Percentiles rank a stretch among this genome's conserved stretches.
phyloP scores from a whole-genome alignment of 2,329 filamentous ascomycete genomes.

The Neophaeococcomyces aloes region DNA sequence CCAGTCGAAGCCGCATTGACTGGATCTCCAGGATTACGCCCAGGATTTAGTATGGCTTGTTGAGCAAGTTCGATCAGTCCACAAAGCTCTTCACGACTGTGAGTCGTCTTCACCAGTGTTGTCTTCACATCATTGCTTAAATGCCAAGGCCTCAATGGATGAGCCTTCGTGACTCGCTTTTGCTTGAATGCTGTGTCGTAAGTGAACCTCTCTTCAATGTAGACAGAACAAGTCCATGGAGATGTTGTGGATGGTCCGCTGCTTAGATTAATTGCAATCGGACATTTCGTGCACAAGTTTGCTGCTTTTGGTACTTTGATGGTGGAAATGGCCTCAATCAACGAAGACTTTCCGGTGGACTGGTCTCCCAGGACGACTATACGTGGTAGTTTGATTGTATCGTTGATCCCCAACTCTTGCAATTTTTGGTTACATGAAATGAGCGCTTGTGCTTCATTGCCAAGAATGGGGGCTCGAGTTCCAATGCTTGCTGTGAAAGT shows the following conservation, averaged over 20 bases:
- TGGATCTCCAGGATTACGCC: slow-evolving; percentile 21
- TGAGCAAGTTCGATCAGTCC: slow-evolving; percentile 64
- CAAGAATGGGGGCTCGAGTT: background rate
- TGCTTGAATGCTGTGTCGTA: slow-evolving; percentile 35
- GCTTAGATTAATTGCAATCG: slow-evolving; percentile 65
- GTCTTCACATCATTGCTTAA: slow-evolving; percentile 37
- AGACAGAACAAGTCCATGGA: slow-evolving; percentile 58
- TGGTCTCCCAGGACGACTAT: slow-evolving; percentile 49
- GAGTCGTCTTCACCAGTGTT: slow-evolving; percentile 52
- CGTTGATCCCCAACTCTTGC: slow-evolving; percentile 4
- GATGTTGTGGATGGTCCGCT: slow-evolving; percentile 36
- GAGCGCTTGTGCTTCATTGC: background rate
- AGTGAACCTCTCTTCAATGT: slow-evolving; percentile 54
- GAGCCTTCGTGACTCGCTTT: slow-evolving; percentile 37
- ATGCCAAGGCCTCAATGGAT: slow-evolving; percentile 56
- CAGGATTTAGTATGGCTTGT: slow-evolving; percentile 62
- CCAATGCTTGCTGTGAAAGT: background rate
- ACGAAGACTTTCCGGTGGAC: slow-evolving; percentile 67
- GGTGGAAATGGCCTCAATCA: slow-evolving; percentile 51
- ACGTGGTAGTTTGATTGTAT: slow-evolving; percentile 6
- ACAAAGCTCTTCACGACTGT: slow-evolving; percentile 52
- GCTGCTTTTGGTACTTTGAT: slow-evolving; percentile 61
- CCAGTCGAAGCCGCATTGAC: slow-evolving; percentile 29
- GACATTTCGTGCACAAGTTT: slow-evolving; percentile 70
- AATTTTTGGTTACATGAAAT: slow-evolving; percentile 7